Evolutionary conservation across 2,329 filamentous ascomycete genomes (phyloP), one percentile per base, ranked within the genome.

Genomic region (Aotearoamyces nothofagi): DNA sequence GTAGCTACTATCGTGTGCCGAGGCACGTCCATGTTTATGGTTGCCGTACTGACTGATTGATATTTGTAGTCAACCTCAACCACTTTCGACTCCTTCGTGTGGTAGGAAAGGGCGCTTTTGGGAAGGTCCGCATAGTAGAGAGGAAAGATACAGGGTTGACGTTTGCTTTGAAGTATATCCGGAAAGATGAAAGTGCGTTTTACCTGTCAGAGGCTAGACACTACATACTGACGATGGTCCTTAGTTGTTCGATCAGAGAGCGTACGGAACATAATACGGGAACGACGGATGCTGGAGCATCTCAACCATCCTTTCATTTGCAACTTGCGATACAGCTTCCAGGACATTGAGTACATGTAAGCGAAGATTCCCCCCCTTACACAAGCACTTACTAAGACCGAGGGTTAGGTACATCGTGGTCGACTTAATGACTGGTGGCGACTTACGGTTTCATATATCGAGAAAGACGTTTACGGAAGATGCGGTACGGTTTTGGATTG

Each of bases 261-360:
- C 51, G 90, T 96, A 36, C 79, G 87, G 47, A 98, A 98, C 53
- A 98, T 98, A 43, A 90, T 98, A 49, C 78, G 90, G 44, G 90
- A 98, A 62, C 73, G 90, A 39, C 76, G 87, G 51, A 98, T 98
- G 90, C 70, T 98, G 49, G 86, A 98, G 58, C 84, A 96, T 53
- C 69, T 98, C 45, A 94, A 93, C 52, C 90, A 98, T 49, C 84
- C 87, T 15, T 98, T 96, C 54, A 79, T 98, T 43, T 96, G 87
- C 62, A 98, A 98, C 55, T 61, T 98, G 62, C 80, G 90, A 46
- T 98, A 96, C 60, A 94, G 86, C 57, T 98, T 98, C 52, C 90
- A 98, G 57, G 90, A 98, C 55, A 84, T 96, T 45, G 90, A 98
- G 55, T 98, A 98, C 57, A 78, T 98, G 83, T 93, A 64, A 48